Evolutionary conservation across 2,329 filamentous ascomycete species (phyloP), one percentile per base, ranked within the genome.

Genomic region (Hortaea sp.): DNA sequence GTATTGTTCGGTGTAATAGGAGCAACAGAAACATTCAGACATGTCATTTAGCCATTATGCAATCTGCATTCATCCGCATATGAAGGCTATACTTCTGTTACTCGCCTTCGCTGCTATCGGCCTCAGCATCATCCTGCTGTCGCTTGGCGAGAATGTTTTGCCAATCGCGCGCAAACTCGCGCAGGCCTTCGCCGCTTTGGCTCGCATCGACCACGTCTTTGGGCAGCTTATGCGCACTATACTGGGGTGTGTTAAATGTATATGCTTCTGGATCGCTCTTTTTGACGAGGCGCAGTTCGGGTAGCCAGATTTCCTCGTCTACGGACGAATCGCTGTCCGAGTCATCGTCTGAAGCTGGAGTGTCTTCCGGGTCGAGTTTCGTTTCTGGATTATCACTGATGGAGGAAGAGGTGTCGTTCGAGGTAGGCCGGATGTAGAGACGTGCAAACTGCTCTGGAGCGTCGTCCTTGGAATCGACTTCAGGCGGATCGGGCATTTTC

Each of bases 171-270:
- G 70, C 69, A 57, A 74, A 73, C 66, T 94, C 88, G 50, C 82
- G 76, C 69, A 97, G 75, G 3, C 84, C 85, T 46, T 85, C 79
- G 0, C 69, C 71, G 12, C 73, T 71, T 30, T 63, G 67, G 29
- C 75, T 77, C 2, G 79, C 79, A 59, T 82, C 79, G 1, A 95
- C 89, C 2, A 97, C 88, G 57, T 98, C 92, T 64, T 83, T 88
- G 0, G 92, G 92, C 56, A 98, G 69, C 67, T 97, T 98, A 63
- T 97, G 90, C 3, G 92, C 90, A 51, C 88, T 95, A 65, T 94
- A 97, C 59, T 90, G 85, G 1, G 88, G 79, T 4, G 85, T 84
- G 53, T 78, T 81, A 62, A 95, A 94, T 56, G 84, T 85, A 62
- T 88, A 92, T 1, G 89, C 89, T 50, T 90, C 85, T 0, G 89